A percentile compares a stretch with the other conserved stretches of the same genome.
Conservation (phyloP, 306 rosid species). For the Sphenostylis stenocarpa region DNA sequence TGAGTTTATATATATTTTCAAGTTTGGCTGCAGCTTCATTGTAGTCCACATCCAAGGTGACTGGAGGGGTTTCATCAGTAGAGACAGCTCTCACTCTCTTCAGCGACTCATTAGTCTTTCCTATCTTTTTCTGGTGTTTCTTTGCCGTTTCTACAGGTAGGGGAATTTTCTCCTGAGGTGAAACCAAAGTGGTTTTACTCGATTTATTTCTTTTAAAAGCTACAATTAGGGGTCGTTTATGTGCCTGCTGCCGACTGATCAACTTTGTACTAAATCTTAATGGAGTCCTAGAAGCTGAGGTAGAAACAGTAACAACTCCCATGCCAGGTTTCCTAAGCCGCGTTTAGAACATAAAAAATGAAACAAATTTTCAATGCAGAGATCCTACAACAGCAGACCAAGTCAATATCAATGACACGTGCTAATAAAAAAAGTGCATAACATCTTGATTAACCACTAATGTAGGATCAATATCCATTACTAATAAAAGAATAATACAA, state of each 20-base stretch:
- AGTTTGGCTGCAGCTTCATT: conserved; percentile 15
- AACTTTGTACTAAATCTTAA: not conserved
- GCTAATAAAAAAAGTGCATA: not conserved
- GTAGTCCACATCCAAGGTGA: conserved; percentile 9
- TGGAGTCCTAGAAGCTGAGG: conserved; percentile 11
- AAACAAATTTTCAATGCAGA: not conserved
- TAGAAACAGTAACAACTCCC: conserved; percentile 19
- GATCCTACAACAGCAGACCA: not conserved
- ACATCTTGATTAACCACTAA: not conserved
- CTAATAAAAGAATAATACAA: not conserved
- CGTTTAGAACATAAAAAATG: not conserved
- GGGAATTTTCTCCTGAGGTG: conserved; percentile 49
- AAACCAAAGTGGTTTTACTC: conserved; percentile 42
- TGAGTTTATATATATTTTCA: conserved; percentile 12
- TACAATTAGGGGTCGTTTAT: conserved; percentile 47
- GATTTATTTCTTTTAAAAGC: conserved; percentile 59
- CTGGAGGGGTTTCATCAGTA: conserved; percentile 40
- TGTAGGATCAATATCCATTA: not conserved
- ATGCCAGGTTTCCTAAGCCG: conserved; percentile 10
- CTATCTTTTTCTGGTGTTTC: conserved; percentile 42
- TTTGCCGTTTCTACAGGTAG: conserved; percentile 51
- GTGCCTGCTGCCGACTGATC: conserved; percentile 3
- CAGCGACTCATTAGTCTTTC: conserved; percentile 38
- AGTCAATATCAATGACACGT: not conserved
- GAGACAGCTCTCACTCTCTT: conserved; percentile 52